Percentiles rank a stretch among this genome's conserved stretches.
Conservation (phyloP, 352 stramenopile genomes). For the Aphanomyces euteiches region DNA sequence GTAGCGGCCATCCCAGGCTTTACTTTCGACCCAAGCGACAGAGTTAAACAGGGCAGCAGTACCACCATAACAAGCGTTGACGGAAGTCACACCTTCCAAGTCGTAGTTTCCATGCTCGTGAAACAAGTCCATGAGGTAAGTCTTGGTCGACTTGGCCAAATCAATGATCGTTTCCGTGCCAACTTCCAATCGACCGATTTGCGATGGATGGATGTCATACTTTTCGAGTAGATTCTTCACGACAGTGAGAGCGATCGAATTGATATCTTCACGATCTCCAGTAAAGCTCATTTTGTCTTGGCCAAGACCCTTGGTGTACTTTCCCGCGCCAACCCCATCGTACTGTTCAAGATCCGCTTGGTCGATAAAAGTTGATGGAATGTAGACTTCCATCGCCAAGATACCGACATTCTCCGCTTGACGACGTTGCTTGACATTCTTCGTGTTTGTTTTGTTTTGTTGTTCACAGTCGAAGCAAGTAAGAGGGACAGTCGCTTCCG, state of each 20-base stretch:
- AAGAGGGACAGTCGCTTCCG: neutral
- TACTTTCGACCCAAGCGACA: constrained; percentile 93
- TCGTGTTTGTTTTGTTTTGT: constrained; percentile 18
- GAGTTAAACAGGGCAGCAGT: constrained; percentile 97
- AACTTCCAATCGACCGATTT: constrained; percentile 94
- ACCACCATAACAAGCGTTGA: constrained; percentile 98
- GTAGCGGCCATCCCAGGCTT: constrained; percentile 90
- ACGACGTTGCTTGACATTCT: neutral
- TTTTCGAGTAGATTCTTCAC: constrained; percentile 49
- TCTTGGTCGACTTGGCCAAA: constrained; percentile 90
- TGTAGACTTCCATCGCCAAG: constrained; percentile 96
- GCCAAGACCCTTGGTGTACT: constrained; percentile 79
- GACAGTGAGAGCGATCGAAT: constrained; percentile 79
- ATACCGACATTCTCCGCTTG: constrained; percentile 88
- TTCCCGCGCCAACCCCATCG: constrained; percentile 78
- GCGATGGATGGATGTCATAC: constrained; percentile 73
- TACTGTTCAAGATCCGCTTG: constrained; percentile 94
- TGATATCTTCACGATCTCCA: constrained; percentile 88
- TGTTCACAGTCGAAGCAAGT: constrained; percentile 29
- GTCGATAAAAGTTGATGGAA: constrained; percentile 89
- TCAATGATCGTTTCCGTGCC: constrained; percentile 97
- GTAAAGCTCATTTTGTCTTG: constrained; percentile 75
- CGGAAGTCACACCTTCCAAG: constrained; percentile 88
- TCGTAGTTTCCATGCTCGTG: constrained; percentile 60
- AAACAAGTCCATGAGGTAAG: constrained; percentile 87